Percentiles rank a stretch among this genome's conserved stretches.
Evolutionary conservation across 768 basidiomycete genomes (phyloP).

Genomic region (Psilocybe cubensis): DNA sequence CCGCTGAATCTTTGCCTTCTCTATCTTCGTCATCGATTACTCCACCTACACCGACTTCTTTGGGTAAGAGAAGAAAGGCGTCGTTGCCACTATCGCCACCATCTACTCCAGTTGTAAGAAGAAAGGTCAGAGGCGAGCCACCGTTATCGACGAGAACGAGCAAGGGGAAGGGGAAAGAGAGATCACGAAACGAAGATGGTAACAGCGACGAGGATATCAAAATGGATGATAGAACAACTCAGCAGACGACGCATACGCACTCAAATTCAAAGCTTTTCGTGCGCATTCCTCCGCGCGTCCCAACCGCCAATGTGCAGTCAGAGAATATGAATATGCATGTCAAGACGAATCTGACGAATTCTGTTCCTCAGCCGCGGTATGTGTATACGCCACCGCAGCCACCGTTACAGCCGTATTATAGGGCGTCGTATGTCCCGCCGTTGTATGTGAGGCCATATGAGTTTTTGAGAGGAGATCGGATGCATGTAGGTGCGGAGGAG

Average conservation of each 20-base stretch:
- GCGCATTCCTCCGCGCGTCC: conserved; percentile 19
- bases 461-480: not conserved
- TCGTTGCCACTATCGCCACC: conserved; percentile 18
- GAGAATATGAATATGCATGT: conserved; percentile 25
- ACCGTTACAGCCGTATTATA: not conserved
- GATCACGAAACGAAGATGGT: conserved; percentile 1
- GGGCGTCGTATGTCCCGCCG: not conserved
- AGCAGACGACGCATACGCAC: too few species aligned
- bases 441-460: not conserved
- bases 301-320: too few species aligned
- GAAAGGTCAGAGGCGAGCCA: not conserved
- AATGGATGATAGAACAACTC: not conserved
- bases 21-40: not conserved
- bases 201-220: not conserved
- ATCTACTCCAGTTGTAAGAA: conserved; percentile 13
- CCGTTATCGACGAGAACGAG: not conserved
- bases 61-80: conserved; percentile 7
- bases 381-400: not conserved
- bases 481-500: not conserved
- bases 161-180: not conserved
- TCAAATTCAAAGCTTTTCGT: conserved; percentile 15
- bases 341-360: conserved; percentile 8
- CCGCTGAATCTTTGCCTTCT: not conserved
- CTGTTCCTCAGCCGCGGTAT: not conserved
- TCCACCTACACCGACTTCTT: not conserved